A percentile compares a stretch with the other conserved stretches of the same genome.
Evolutionary conservation across 345 rosid genomes (phyloP).

Genomic region (Eucalyptus marginata): DNA sequence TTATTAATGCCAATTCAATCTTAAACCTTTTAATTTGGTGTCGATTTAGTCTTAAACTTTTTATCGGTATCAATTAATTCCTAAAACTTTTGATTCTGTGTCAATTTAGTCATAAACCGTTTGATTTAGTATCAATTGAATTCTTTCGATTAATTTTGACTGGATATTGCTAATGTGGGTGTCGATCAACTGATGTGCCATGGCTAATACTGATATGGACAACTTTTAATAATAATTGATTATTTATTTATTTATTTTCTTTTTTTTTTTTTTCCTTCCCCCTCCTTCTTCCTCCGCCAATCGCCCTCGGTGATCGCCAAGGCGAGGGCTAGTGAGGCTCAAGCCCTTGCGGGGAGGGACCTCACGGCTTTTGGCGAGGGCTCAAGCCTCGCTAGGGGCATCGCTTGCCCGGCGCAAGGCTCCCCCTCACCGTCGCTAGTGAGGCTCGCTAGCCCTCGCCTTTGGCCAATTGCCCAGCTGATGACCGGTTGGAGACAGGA

Average conservation of each 20-base stretch:
- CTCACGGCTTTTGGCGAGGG: rapidly evolving
- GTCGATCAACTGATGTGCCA: rapidly evolving
- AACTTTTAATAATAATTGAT: too few species aligned
- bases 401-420: rapidly evolving
- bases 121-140: rapidly evolving
- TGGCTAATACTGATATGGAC: rapidly evolving
- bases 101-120: rapidly evolving
- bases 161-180: rapidly evolving
- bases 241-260: too few species aligned
- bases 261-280: rapidly evolving
- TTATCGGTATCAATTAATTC: too few species aligned
- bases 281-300: rapidly evolving
- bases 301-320: rapidly evolving
- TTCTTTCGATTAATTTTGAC: rapidly evolving
- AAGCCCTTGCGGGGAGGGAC: rapidly evolving
- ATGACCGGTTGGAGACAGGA: rapidly evolving
- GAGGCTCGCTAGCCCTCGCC: rapidly evolving
- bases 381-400: too few species aligned
- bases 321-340: rapidly evolving
- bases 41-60: rapidly evolving
- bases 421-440: rapidly evolving
- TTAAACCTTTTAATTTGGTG: rapidly evolving
- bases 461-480: too few species aligned
- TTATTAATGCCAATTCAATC: rapidly evolving
- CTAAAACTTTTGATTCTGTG: rapidly evolving